These are phyloP conservation scores for Nasturtium officinale DNA, from an alignment of 345 rosid species.

Conservation along the genomic window DNA sequence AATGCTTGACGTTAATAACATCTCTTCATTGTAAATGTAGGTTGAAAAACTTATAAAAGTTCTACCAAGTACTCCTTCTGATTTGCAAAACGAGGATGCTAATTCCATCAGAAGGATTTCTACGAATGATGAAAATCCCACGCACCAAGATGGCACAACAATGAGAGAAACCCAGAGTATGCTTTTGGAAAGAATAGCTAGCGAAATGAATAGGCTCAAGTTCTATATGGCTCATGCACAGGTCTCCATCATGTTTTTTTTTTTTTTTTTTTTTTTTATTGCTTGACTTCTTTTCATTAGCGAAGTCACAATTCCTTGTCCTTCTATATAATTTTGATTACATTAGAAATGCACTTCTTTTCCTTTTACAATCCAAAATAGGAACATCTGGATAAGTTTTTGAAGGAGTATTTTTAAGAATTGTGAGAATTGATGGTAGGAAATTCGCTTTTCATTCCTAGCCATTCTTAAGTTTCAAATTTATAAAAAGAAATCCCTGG, in stretches of 20 bases:
- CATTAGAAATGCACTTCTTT: background rate
- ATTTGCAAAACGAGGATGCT: slow-evolving; percentile 76
- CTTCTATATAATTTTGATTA: slow-evolving; percentile 14
- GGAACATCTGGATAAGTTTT: slow-evolving; percentile 14
- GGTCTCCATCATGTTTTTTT: slow-evolving; percentile 59
- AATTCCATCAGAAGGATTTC: slow-evolving; percentile 50
- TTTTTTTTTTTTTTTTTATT: background rate
- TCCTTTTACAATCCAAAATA: background rate
- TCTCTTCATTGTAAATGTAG: slow-evolving; percentile 43
- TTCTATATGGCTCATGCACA: slow-evolving; percentile 89
- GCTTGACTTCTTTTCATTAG: background rate
- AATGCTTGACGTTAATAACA: background rate
- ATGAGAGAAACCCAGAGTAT: slow-evolving; percentile 93
- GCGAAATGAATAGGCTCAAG: slow-evolving; percentile 95
- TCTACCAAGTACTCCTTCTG: slow-evolving; percentile 78
- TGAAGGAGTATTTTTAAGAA: background rate
- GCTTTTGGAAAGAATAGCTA: slow-evolving; percentile 97
- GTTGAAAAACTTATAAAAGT: slow-evolving; percentile 97
- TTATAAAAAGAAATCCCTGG: background rate
- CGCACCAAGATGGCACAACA: slow-evolving; percentile 73
- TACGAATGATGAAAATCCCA: slow-evolving; percentile 47
- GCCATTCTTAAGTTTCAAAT: slow-evolving; percentile 10
- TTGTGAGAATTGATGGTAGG: background rate
- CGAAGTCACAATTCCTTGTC: background rate
- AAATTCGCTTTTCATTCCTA: slow-evolving; percentile 14